Base-by-base conservation (phyloP, 1,284 basidiomycete genomes). In the Ceratobasidium sp. region DNA sequence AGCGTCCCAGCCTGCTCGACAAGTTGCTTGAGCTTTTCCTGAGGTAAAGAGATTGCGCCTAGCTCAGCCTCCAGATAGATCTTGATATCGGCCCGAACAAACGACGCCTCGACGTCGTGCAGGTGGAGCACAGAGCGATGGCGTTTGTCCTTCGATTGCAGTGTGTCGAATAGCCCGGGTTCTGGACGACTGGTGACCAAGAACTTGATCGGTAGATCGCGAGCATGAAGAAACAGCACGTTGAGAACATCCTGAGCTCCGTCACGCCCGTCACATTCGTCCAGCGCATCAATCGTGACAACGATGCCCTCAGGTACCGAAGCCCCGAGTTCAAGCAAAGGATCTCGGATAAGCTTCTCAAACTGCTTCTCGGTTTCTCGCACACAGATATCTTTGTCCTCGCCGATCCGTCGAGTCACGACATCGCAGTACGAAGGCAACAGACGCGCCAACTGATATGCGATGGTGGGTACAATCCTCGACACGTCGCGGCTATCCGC, bases 251-350 rank as follows among this genome's bases (percentile, higher is more conserved):
- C 8, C 32, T 18, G 30, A 1, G 23, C 26, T 23, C 8, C 18
- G 28, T 6, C 18, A 8, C 14, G 6, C n/a, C 32, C 61, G 8
- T 26, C 14, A n/a, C 61, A 64, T 30, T 62, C 59, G 44, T 62
- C 59, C n/a, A 62, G 41, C 14, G 59, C 59, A 30, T 62, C 59
- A 6, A 62, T 62, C 23, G 28, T 43, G 14, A 62, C n/a, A 23
- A 62, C 59, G 8, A 47, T 8, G 1, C 41, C 23, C 8, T 47
- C 41, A 3, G 59, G 43, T 26, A 62, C 13, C 16, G 26, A 2
- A 9, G 11, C 26, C 38, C 32, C 47, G n/a, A 43, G 16, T 2
- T 46, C 8, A 41, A 62, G 44, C 23, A 62, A 26, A 2, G 59
- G 59, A 8, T 46, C 26, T 28, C 23, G 9, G 14, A 63, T 43